A percentile compares a stretch with the other conserved stretches of the same genome.
These are phyloP conservation scores for Scheffersomyces lignicola DNA, from an alignment of 1,139 yeast genomes.

Conservation along the genomic window DNA sequence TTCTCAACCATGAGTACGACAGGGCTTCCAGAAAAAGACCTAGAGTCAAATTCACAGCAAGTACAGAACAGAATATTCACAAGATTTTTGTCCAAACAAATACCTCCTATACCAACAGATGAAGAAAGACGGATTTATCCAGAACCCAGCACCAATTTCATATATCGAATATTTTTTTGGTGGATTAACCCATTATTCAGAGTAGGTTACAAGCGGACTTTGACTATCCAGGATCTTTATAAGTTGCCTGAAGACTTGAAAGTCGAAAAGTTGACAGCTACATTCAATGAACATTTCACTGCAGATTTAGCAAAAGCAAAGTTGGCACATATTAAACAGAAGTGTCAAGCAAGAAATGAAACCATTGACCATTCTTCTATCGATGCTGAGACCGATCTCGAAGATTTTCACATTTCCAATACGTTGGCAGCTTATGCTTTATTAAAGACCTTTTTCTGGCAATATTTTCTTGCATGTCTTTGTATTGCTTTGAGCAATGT, in stretches of 20 bases:
- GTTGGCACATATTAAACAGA: constrained; percentile 18
- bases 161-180: constrained; percentile 43
- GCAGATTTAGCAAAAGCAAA: constrained; percentile 30
- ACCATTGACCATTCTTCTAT: constrained; percentile 20
- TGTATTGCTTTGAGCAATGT: constrained; percentile 44
- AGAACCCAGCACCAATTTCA: constrained; percentile 23
- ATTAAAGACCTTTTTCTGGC: constrained; percentile 55
- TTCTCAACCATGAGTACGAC: too few species aligned
- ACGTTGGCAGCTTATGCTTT: constrained; percentile 34
- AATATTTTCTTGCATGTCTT: constrained; percentile 47
- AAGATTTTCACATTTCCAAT: constrained; percentile 24
- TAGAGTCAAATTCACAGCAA: not conserved
- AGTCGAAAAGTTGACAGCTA: constrained; percentile 44
- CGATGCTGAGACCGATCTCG: constrained; percentile 24
- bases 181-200: constrained; percentile 62
- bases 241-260: constrained; percentile 50
- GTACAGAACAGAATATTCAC: constrained; percentile 19
- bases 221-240: constrained; percentile 64
- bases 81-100: constrained; percentile 9
- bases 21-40: too few species aligned
- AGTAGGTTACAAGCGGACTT: constrained; percentile 67
- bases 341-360: constrained; percentile 27
- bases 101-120: constrained; percentile 47
- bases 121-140: constrained; percentile 52
- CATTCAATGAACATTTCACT: constrained; percentile 31